Base-by-base conservation (phyloP, 768 basidiomycete genomes). In the Pleurotus cornucopiae region DNA sequence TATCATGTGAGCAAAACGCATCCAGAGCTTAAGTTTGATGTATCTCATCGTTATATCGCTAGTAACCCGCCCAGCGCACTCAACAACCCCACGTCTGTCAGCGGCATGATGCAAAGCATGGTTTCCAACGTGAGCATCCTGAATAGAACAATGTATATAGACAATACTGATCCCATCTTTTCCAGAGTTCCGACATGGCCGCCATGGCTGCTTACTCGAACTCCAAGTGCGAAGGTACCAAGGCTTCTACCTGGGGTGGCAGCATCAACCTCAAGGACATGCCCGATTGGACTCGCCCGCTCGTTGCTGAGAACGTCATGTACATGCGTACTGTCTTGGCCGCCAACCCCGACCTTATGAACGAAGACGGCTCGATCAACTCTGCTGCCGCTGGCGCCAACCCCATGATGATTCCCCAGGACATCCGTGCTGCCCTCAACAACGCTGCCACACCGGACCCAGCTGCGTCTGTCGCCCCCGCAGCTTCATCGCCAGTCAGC, bases 391-490 rank as follows among this genome's bases (percentile, higher is more conserved):
- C 73, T 26, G 69, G 67, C 55, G 65, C 61, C 60, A 78, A 74
- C 39, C 79, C 86, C 23, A 62, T 86, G 57, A 78, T 78, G 78
- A 67, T 87, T 58, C 88, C 88, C 59, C 67, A 74, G 55, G 86
- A 89, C 64, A 71, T 88, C 60, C 69, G 73, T 58, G 66, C 66
- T 23, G 76, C 76, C 57, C 69, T 81, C 51, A 72, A 68, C 66
- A 73, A 67, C 57, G 70, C 77, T 44, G 60, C 67, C 9, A 52
- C 69, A 2, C 38, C 68, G 18, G 55, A 66, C 12, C 7, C 30
- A 9, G 30, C 30, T 34, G 7, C 30, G 11, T 34, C 30, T 11
- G 30, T 11, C 11, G 30, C 30, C 3, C 30, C 30, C 30, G 30
- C 30, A 9, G 21, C 71, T 4, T 39, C 62, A 4, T 16, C 64